Evolutionary conservation across 176 grass and related monocot genomes (phyloP), one percentile per base, ranked within the genome.

Genomic region (Aegilops bicornis): DNA sequence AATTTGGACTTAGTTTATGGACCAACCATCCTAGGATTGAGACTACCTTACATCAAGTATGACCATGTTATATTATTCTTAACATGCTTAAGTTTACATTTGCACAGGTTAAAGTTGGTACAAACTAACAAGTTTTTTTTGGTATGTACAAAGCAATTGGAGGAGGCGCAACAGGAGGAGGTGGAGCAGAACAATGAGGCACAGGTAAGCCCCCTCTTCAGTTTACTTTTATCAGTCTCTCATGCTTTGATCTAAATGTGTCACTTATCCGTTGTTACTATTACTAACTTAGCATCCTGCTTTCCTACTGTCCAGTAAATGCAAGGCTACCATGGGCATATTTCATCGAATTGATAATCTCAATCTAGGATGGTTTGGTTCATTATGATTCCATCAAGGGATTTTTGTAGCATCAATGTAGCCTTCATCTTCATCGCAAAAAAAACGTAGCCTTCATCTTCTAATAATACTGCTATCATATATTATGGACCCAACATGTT

Each of bases 21-120:
- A 74, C n/a, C 12, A 74, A 11, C 7, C 40, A 74, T 74, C 39
- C 71, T 73, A 73, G 22, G 70, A 73, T 25, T 73, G 39, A 47
- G n/a, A 13, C 12, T 74, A 40, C 35, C 68, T 71, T 43, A 43
- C 10, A 42, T 42, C 9, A 42, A 42, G 9, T 32, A 36, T 70
- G 17, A 32, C 32, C 3, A 70, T 70, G 10, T 73, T 73, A 43
- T 73, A 42, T 40, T 42, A 23, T 11, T 40, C 0, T 42, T 23
- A 39, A 23, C 36, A 72, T 72, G 10, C 36, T 43, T 42, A 43
- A 24, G 11, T 73, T 45, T 73, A 12, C 69, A 2, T 42, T 24
- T 45, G 69, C 70, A 45, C n/a, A 73, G 37, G 39, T 73, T 73
- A n/a, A 45, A 25, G n/a, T 73, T 12, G 70, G 43, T 73, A 73